Conservation (phyloP, 2,329 filamentous ascomycete genomes). For the Penicillium crustosum region DNA sequence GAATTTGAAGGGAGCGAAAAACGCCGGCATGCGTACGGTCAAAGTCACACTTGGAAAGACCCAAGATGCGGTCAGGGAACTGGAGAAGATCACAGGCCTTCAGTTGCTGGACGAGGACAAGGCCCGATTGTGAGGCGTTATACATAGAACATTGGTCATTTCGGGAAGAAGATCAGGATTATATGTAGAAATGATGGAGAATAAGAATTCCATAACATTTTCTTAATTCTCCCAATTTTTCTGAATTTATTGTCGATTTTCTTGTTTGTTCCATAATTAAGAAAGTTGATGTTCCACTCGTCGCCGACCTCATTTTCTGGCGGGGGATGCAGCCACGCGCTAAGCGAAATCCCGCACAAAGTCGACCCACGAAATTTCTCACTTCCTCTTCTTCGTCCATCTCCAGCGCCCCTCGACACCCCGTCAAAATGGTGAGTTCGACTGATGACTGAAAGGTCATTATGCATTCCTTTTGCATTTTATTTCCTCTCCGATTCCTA, state of each 20-base stretch:
- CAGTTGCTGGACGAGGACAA: conserved; percentile 42
- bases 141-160: not conserved
- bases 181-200: not conserved
- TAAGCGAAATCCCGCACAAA: conserved; percentile 49
- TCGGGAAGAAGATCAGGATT: not conserved
- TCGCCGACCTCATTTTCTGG: conserved; percentile 41
- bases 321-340: conserved; percentile 38
- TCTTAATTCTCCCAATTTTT: conserved; percentile 2
- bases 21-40: conserved; percentile 74
- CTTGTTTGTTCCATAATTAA: not conserved
- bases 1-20: conserved; percentile 78
- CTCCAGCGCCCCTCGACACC: conserved; percentile 37
- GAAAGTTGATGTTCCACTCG: conserved; percentile 28
- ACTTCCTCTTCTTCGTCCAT: conserved; percentile 33
- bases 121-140: conserved; percentile 33
- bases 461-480: conserved; percentile 17
- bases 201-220: not conserved
- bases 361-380: conserved; percentile 35
- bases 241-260: not conserved
- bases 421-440: conserved; percentile 48
- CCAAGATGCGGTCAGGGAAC: conserved; percentile 75
- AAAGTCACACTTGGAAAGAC: conserved; percentile 79
- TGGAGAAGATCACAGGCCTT: conserved; percentile 74
- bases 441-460: conserved; percentile 27
- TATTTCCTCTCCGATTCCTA: conserved; percentile 19